Base-by-base conservation (phyloP, 228 moss, liverwort and hornwort genomes). In the Sphagnum magellanicum region DNA sequence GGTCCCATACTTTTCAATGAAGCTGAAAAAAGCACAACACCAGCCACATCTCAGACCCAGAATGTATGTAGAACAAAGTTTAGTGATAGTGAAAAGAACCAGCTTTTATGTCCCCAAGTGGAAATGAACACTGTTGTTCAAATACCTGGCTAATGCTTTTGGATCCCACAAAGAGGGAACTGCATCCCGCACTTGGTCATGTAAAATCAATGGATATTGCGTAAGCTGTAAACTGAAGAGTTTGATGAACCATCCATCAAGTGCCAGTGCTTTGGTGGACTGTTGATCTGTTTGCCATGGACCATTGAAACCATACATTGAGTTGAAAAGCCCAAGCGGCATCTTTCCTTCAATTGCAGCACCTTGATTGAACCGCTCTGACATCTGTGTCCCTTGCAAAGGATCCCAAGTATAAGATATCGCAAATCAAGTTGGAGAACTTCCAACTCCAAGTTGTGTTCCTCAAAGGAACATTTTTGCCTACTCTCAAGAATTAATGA, bases 241-340 rank as follows among this genome's bases (percentile, higher is more conserved):
- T 72, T 82, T 89, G 50, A 94, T 76, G 55, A 94, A 94, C 89
- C 91, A 94, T 58, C 94, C 94, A 81, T 94, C 86, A 79, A 94
- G 78, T 64, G 91, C 86, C 63, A 94, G 79, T 69, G 78, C 71
- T 76, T 91, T 91, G 50, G 89, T 94, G 16, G 84, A 74, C 68
- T 81, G 74, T 64, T 88, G 89, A 80, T 94, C 87, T 63, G 81
- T 65, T 79, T 89, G 89, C 94, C 94, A 94, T 62, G 91, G 76
- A 63, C 91, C 91, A 52, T 69, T 89, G 83, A 89, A 94, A 80
- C 83, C 84, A 62, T 86, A 94, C 94, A 94, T 94, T 50, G 71
- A 73, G 61, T 91, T 91, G 74, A 94, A 94, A 66, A 94, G 83
- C 60, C 94, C 94, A 63, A 94, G 69, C 8, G 94, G 94, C 81